These are phyloP conservation scores for Coniochaeta ligniaria DNA, from an alignment of 2,329 filamentous ascomycete species.

Conservation along the genomic window DNA sequence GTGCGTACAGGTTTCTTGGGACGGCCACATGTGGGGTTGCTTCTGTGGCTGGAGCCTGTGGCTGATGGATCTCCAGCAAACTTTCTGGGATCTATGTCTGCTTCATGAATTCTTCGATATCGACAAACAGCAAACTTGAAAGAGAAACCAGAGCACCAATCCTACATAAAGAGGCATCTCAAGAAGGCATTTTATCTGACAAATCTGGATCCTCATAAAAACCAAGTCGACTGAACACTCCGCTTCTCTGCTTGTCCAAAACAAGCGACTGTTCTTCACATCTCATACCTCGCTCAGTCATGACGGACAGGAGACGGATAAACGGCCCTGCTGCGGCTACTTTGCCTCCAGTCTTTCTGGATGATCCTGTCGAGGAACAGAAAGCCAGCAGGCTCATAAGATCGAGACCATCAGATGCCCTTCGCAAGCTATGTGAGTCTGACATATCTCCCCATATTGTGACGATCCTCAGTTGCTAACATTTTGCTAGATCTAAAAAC, in stretches of 20 bases:
- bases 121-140: neutral
- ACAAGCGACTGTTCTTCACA: neutral
- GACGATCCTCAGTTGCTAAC: constrained; percentile 3
- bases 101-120: neutral
- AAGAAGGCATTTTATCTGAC: neutral
- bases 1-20: neutral
- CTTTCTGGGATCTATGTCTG: neutral
- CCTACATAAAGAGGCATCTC: neutral
- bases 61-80: neutral
- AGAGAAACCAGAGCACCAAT: neutral
- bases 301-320: constrained; percentile 82
- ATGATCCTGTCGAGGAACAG: constrained; percentile 36
- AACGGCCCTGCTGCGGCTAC: constrained; percentile 82
- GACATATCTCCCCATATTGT: neutral
- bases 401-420: constrained; percentile 57
- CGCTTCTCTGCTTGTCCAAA: neutral
- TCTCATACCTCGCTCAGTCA: constrained; percentile 22
- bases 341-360: constrained; percentile 56
- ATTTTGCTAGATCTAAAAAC: constrained; percentile 68
- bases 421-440: constrained; percentile 78
- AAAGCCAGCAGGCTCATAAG: constrained; percentile 37
- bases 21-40: neutral
- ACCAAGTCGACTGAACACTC: neutral
- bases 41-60: neutral
- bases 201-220: neutral